Evolutionary conservation across 2,329 filamentous ascomycete species (phyloP).

Genomic region (Aspergillus aculeatus): DNA sequence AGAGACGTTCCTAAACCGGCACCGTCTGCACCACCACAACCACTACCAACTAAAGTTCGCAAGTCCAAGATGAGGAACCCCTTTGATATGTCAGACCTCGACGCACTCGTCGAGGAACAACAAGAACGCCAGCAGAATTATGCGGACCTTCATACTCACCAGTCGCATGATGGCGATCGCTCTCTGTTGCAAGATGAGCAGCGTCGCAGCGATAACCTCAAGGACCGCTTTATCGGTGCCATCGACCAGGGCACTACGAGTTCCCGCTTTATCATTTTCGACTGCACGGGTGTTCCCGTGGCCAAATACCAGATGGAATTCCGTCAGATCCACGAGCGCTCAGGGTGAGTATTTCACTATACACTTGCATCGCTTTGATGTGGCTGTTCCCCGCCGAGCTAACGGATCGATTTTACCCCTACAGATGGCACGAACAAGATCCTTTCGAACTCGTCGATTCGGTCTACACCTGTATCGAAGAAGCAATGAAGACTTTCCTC

Average conservation of each 20-base stretch:
- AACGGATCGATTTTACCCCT: not conserved
- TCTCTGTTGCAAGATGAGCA: constrained; percentile 37
- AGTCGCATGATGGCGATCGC: constrained; percentile 35
- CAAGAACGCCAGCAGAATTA: constrained; percentile 17
- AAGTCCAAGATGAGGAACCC: constrained; percentile 28
- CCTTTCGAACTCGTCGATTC: constrained; percentile 72
- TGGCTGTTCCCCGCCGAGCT: not conserved
- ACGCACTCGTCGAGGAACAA: constrained; percentile 18
- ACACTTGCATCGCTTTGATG: not conserved
- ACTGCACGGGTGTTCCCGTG: constrained; percentile 72
- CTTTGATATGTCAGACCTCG: constrained; percentile 32
- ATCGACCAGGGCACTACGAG: constrained; percentile 92
- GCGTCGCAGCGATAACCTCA: constrained; percentile 31
- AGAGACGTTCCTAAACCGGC: not conserved
- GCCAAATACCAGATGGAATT: constrained; percentile 86
- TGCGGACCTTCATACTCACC: constrained; percentile 28
- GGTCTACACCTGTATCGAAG: constrained; percentile 76
- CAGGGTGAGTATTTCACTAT: constrained; percentile 62
- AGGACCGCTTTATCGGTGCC: constrained; percentile 68
- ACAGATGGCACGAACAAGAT: constrained; percentile 86
- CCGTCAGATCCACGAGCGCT: constrained; percentile 76
- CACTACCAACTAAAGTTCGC: not conserved
- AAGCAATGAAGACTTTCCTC: constrained; percentile 69
- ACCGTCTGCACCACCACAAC: constrained; percentile 7
- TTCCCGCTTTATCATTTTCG: constrained; percentile 86